Evolutionary conservation across 163 green algal genomes (phyloP), one percentile per base, ranked within the genome.

Genomic region (Chlamydomonas reinhardtii): DNA sequence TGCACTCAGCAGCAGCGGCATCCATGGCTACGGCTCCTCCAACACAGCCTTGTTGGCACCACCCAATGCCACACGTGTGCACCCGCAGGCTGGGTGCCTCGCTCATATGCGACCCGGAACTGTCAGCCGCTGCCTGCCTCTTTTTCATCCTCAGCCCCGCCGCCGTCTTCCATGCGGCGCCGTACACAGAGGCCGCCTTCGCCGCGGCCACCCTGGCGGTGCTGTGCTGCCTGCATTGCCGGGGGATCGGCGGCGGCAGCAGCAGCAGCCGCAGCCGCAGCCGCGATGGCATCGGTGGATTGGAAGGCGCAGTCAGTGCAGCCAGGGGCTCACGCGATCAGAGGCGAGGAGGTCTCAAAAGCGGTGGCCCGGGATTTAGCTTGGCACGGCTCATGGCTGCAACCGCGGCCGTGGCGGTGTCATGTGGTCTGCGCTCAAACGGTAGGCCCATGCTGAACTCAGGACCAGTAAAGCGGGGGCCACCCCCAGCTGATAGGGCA

Each of bases 151-250:
- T 94, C 48, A 96, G 94, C 74, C 96, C 97, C 27, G 95, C 96
- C 31, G 95, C 92, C 15, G 89, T 96, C 6, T 98, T 98, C 92
- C 93, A 96, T 76, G 94, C 94, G 20, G 92, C 92, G 14, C 79
- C 92, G n/a, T 99, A 99, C 93, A 97, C 96, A 3, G 97, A 99
- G 89, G 91, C 92, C 17, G 61, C 97, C 0, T 99, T 98, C 89
- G 91, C 90, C 2, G 65, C 91, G 0, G 64, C 91, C 69, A 96
- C 91, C 64, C 96, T 97, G 62, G 70, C 74, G 4, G 96, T 89
- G 4, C 76, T 97, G 48, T 94, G 91, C 73, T 90, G 65, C 68
- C 72, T 97, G 69, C 91, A 94, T 75, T 56, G 48, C 14, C 5
- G 39, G 8, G 80, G 81, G 62, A 34, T 70, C 25, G 39, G 39